Evolutionary conservation across 768 basidiomycete genomes (phyloP), one percentile per base, ranked within the genome.

Genomic region (Amanita exitialis): DNA sequence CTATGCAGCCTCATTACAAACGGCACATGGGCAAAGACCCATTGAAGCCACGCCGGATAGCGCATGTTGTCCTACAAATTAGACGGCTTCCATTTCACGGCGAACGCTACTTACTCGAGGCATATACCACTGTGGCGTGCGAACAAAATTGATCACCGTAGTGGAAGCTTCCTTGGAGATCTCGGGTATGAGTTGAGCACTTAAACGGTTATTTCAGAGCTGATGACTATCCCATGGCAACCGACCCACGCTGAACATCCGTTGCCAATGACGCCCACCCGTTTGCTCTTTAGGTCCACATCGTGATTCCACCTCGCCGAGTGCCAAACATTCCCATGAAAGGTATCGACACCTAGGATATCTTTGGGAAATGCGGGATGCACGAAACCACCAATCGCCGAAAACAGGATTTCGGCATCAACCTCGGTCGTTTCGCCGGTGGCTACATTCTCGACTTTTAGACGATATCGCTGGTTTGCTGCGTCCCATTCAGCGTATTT

Each of bases 221-320:
- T 3, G 27, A 25, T 28, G 7, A 21, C 12, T 23, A 16, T 25
- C 12, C 8, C 18, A 28, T 15, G 6, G 20, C 9, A 23, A 46
- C 20, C 20, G 4, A 68, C 72, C 57, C 58, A 80, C 72, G 73
- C 80, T 37, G 77, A 79, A 54, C 75, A 80, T 3, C 79, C 82
- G 58, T 82, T 82, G 35, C 81, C 82, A 58, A 83, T 75, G 12
- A 83, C 75, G 1, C 76, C 80, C 6, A 85, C 71, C 23, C 69
- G 65, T 62, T 79, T 80, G 1, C 73, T 74, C 52, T 64, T 64
- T 50, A 83, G 58, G 39, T 69, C 59, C 15, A 82, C 70, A 56
- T 76, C 76, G 44, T 79, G 76, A 41, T 70, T 63, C 83, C 83
- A 76, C 49, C 61, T 58, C 18, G 77, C 73, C 27, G 80, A 77